phyloP scores from a whole-genome alignment of 2,329 filamentous ascomycete species.

The Aspergillus arachidicola region DNA sequence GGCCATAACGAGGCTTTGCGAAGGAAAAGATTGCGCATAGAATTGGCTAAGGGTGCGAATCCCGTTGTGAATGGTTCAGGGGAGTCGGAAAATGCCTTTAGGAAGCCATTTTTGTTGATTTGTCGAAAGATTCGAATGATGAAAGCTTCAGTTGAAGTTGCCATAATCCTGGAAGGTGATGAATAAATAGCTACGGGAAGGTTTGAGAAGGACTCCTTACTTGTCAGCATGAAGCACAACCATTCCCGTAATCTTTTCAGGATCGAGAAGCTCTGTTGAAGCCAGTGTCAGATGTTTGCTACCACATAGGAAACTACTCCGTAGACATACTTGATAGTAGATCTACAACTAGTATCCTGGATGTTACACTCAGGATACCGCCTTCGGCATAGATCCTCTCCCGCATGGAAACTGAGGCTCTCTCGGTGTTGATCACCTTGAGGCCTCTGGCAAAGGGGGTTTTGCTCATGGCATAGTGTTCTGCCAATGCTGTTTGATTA shows the following conservation, averaged over 20 bases:
- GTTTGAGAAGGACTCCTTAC: constrained; percentile 30
- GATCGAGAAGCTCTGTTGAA: constrained; percentile 63
- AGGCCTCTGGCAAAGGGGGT: constrained; percentile 80
- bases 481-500: constrained; percentile 68
- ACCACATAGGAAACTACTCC: not conserved
- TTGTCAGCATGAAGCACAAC: constrained; percentile 85
- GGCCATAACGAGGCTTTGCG: constrained; percentile 89
- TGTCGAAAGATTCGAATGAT: constrained; percentile 92
- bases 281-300: not conserved
- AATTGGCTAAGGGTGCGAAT: constrained; percentile 83
- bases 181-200: constrained; percentile 8
- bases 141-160: constrained; percentile 91
- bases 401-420: constrained; percentile 77
- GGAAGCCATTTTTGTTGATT: constrained; percentile 88
- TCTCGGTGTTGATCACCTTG: constrained; percentile 91
- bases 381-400: constrained; percentile 91
- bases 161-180: constrained; percentile 61
- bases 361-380: constrained; percentile 94
- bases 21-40: constrained; percentile 91
- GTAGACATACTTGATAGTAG: constrained; percentile 67
- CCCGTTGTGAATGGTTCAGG: constrained; percentile 88
- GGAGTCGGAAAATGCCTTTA: constrained; percentile 94
- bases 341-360: constrained; percentile 91
- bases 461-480: constrained; percentile 89
- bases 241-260: constrained; percentile 83